Base-by-base conservation (phyloP, 305 asterid genomes). In the Andrographis paniculata region DNA sequence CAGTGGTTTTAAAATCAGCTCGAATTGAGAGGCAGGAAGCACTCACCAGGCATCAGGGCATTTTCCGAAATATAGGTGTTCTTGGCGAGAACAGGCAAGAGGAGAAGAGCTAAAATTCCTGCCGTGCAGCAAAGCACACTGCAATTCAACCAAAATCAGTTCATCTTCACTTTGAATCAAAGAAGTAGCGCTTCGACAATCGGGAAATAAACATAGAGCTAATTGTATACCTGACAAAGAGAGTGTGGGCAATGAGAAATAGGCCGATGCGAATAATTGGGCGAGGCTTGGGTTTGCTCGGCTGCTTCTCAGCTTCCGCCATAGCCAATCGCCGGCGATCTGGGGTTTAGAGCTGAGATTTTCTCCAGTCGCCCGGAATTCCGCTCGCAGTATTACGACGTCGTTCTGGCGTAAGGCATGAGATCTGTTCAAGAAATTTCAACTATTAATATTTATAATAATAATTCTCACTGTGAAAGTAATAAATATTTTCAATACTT, bases 21-120 rank as follows among this genome's bases (percentile, higher is more conserved):
- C n/a, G n/a, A n/a, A n/a, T n/a, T n/a, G n/a, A n/a, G n/a, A n/a
- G n/a, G n/a, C n/a, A n/a, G 40, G 42, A 17, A 17, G 27, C 41
- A 69, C 92, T 18, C 31, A 91, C 99, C 95, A 54, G 96, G 96
- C 95, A 91, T 91, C 43, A 91, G 73, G 23, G 96, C 96, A 63
- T 91, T 91, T 70, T 91, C 99, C 13, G 94, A 81, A 39, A 87
- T 59, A 63, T 87, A 87, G 31, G 96, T 83, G 74, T 67, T 87
- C 77, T 78, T 91, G 59, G 96, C 95, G 23, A 87, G 95, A 72
- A 74, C 69, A 19, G 99, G 96, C 71, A 91, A 68, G 23, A 87
- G 71, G n/a, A 91, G 62, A 24, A 91, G 93, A 45, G 93, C 76
- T 23, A 82, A 22, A 51, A 87, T 56, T 45, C 94, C 99, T 23